Base-by-base conservation (phyloP, 345 rosid genomes). In the Pistacia integerrima region DNA sequence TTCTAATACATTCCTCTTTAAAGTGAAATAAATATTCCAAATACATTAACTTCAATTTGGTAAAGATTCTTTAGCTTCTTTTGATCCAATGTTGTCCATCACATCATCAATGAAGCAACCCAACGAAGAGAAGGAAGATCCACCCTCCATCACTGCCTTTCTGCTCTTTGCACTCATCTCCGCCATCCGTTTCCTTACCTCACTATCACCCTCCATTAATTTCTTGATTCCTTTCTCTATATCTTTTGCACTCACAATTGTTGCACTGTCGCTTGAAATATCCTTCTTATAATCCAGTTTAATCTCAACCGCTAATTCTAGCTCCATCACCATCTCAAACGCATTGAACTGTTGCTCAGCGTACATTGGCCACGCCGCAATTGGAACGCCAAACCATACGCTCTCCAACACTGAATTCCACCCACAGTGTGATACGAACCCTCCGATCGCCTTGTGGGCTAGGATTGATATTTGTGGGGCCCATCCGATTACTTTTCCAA, bases 361-460 rank as follows among this genome's bases (percentile, higher is more conserved):
- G 48, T 80, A 54, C 8, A 57, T 57, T 2, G 60, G n/a, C 60
- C n/a, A 57, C 0, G 87, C 74, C 2, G 89, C 88, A 1, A 78
- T 64, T 0, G 88, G 91, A 22, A 87, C 87, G 1, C 89, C 89
- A 33, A 79, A 85, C 91, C 91, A 87, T 20, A 88, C 35, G 22
- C 89, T 86, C 77, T 91, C 93, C 3, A 89, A 33, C 0, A 36
- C 79, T 0, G 96, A 91, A 64, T 89, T 88, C 93, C 93, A 90
- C 3, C 92, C 93, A 14, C 91, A 86, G 20, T 91, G 91, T 8
- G 91, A 79, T n/a, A 92, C 92, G 10, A 90, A 92, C 7, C 93
- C 94, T 11, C 90, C 91, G 1, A 85, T 72, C 0, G 87, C 76
- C 10, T n/a, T 56, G 74, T 78, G 82, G 14, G 55, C 82, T 8